Evolutionary conservation across 257 asterid species (phyloP), one percentile per base, ranked within the genome.

Genomic region (Eucommia ulmoides): DNA sequence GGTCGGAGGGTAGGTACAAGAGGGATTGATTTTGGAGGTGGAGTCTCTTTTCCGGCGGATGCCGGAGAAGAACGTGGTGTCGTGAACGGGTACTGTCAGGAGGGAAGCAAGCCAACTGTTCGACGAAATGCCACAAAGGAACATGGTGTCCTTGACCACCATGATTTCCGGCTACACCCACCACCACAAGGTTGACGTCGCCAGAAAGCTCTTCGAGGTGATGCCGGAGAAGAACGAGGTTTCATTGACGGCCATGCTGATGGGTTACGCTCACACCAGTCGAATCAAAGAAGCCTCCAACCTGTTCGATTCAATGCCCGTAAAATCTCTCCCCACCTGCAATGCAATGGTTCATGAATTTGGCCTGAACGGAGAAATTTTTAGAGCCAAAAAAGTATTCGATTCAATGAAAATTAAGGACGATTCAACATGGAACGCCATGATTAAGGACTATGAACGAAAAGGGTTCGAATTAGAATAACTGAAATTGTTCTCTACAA

Each of bases 161-260:
- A 84, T 84, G 93, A 56, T 84, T 29, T 63, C 81, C 14, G 93
- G 95, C 7, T 81, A 78, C 70, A 73, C 63, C 2, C 80, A 79
- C 48, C 72, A 78, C 49, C 82, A 75, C 41, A 78, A 66, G 68
- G 89, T 74, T 53, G 86, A 84, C 60, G 47, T 81, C 0, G 89
- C 78, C 23, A 62, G 95, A 61, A 79, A 84, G 58, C 82, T 78
- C 35, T 84, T 84, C 61, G 95, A 81, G 73, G 93, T 84, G 64
- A 81, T 84, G 86, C 89, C 93, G 19, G 80, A 76, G 63, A 81
- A 53, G 58, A 81, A 84, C 41, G 93, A 81, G 59, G 83, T 84
- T 35, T 81, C 93, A 33, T 84, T 93, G 95, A 76, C 80, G 44
- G 82, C 86, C 18, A 81, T 84, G 83, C 61, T 84, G 55, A 35